Conservation (phyloP, 768 basidiomycete species). For the Podaxis carcinomalis region DNA sequence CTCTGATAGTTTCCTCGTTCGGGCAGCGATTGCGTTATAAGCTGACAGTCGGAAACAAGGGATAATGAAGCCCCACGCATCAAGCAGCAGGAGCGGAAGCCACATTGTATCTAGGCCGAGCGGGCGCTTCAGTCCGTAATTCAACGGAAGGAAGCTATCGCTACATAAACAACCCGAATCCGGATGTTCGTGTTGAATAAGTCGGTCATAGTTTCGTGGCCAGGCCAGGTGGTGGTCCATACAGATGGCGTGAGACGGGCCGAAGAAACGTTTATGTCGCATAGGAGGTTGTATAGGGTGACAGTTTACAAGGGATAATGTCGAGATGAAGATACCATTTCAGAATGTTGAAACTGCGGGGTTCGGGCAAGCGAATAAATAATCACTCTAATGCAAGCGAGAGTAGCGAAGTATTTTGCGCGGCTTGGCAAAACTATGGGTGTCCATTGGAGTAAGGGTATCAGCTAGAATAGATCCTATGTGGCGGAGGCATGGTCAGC, state of each 20-base stretch:
- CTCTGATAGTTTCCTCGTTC: neutral
- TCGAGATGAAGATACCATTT: neutral
- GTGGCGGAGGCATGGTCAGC: too few species aligned
- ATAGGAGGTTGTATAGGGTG: neutral
- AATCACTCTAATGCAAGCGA: neutral
- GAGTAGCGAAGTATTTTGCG: neutral
- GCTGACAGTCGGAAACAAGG: neutral
- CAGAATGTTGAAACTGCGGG: neutral
- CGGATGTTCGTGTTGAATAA: neutral
- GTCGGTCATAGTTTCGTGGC: neutral
- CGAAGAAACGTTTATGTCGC: neutral
- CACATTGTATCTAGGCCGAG: neutral
- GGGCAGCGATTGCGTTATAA: neutral
- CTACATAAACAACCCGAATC: neutral
- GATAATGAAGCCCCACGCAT: neutral
- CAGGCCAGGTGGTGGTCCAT: neutral
- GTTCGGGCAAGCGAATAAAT: neutral
- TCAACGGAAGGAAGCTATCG: neutral
- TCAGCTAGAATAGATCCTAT: too few species aligned
- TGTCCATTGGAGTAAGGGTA: neutral
- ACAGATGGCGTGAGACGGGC: neutral
- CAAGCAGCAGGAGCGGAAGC: neutral
- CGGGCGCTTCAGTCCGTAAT: neutral
- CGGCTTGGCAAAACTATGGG: neutral
- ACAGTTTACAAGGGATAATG: too few species aligned